These are phyloP conservation scores for Malassezia furfur DNA, from an alignment of 1,284 basidiomycete genomes.

Conservation along the genomic window DNA sequence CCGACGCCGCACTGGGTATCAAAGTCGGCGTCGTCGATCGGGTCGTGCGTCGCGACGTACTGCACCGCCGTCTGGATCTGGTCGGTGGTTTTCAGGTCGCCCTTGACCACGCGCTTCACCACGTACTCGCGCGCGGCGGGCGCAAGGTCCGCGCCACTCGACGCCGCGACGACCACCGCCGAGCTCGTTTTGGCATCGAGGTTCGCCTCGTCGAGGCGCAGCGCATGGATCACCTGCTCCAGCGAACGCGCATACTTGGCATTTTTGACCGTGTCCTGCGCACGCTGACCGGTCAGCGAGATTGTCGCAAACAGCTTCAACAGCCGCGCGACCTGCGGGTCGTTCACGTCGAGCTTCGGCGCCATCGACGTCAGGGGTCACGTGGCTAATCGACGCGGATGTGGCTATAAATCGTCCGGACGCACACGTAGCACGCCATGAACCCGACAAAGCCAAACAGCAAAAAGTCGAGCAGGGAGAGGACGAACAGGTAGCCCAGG, in stretches of 20 bases:
- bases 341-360: conserved; percentile 53
- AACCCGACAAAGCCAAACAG: conserved; percentile 56
- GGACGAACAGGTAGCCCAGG: conserved; percentile 77
- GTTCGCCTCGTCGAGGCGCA: conserved; percentile 32
- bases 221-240: conserved; percentile 59
- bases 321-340: conserved; percentile 52
- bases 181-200: conserved; percentile 73
- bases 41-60: conserved; percentile 59
- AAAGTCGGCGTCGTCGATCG: conserved; percentile 66
- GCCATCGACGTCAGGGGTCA: conserved; percentile 47
- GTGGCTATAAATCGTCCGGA: conserved; percentile 32
- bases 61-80: conserved; percentile 67
- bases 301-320: conserved; percentile 68
- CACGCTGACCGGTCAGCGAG: conserved; percentile 67
- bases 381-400: conserved; percentile 36
- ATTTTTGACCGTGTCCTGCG: conserved; percentile 56
- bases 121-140: conserved; percentile 60
- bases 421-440: conserved; percentile 28
- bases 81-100: conserved; percentile 68
- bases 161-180: conserved; percentile 60
- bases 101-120: conserved; percentile 61
- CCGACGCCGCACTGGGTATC: conserved; percentile 73
- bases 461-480: conserved; percentile 75
- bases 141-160: conserved; percentile 58
- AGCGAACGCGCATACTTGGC: conserved; percentile 52